Conservation (phyloP, 2,329 filamentous ascomycete species). For the Pseudogymnoascus sp. region DNA sequence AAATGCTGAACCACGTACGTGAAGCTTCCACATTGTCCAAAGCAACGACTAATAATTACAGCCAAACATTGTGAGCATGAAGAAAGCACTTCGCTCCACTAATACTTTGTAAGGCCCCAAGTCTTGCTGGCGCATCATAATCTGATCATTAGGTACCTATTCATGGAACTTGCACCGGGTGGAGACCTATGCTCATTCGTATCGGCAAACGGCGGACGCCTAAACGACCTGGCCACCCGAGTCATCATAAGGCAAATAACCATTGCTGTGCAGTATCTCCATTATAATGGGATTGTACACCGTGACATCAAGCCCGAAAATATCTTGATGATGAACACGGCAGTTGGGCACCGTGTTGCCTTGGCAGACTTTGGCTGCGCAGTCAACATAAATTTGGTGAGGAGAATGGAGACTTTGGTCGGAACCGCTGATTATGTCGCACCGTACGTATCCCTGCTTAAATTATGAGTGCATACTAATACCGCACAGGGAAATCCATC, state of each 20-base stretch:
- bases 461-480: neutral
- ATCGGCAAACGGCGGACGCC: slow-evolving; percentile 17
- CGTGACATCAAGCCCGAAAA: slow-evolving; percentile 30
- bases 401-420: slow-evolving; percentile 24
- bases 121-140: neutral
- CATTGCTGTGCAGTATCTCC: slow-evolving; percentile 25
- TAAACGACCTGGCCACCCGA: slow-evolving; percentile 23
- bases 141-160: slow-evolving; percentile 39
- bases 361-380: slow-evolving; percentile 30
- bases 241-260: slow-evolving; percentile 27
- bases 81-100: slow-evolving; percentile 43
- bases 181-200: slow-evolving; percentile 29
- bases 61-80: slow-evolving; percentile 49
- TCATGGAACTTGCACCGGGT: slow-evolving; percentile 50
- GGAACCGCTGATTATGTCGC: slow-evolving; percentile 27
- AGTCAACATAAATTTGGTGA: slow-evolving; percentile 15
- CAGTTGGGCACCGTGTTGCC: slow-evolving; percentile 25
- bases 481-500: slow-evolving; percentile 10
- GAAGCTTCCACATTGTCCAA: neutral
- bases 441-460: slow-evolving; percentile 21
- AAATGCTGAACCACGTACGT: slow-evolving; percentile 47
- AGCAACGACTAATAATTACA: slow-evolving; percentile 23
- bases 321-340: slow-evolving; percentile 25
- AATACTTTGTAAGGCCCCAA: slow-evolving; percentile 37
- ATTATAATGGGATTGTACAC: slow-evolving; percentile 25